Base-by-base conservation (phyloP, 2,329 filamentous ascomycete genomes). In the Blastomyces gilchristii region DNA sequence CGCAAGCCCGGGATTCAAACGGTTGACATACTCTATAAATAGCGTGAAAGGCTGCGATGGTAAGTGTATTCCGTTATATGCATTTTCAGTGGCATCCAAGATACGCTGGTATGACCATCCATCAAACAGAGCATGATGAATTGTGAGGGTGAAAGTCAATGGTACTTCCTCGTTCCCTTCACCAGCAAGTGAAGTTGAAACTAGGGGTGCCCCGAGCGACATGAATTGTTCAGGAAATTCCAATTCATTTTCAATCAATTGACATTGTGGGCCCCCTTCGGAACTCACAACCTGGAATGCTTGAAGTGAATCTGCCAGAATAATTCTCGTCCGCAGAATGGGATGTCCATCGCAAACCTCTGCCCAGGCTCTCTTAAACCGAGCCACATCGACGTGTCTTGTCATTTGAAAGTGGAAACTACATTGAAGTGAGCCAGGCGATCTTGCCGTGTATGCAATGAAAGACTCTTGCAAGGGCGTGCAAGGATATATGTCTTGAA, bases 41-140 rank as follows among this genome's bases (percentile, higher is more conserved):
- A 49, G 43, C 3, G 60, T 50, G 62, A 65, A 69, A 7, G 65
- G 62, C n/a, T 67, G 61, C 7, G 65, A 31, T 2, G 66, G 39
- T 54, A 67, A 16, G 3, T 16, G 18, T 22, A 3, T 47, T n/a
- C 58, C 56, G 31, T 61, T 50, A 49, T 69, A 69, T 4, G 59
- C 61, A 8, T n/a, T n/a, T 37, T 64, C 60, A 11, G 69, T 58
- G 14, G 63, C 63, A 12, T 64, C 52, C 16, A 69, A 57, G 41
- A 71, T 60, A 31, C 63, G 59, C 9, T 68, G 64, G 43, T 69
- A 64, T 54, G 63, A 68, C 69, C 69, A 72, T 2, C 75, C 77
- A 65, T 80, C 78, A 63, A 79, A 79, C 0, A 79, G 67, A 14
- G 75, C 74, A 63, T 79, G 77, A 65, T 79, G 77, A 64, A 74